These are phyloP conservation scores for Geotrichum bryndzae DNA, from an alignment of 1,139 yeast genomes.

Conservation along the genomic window DNA sequence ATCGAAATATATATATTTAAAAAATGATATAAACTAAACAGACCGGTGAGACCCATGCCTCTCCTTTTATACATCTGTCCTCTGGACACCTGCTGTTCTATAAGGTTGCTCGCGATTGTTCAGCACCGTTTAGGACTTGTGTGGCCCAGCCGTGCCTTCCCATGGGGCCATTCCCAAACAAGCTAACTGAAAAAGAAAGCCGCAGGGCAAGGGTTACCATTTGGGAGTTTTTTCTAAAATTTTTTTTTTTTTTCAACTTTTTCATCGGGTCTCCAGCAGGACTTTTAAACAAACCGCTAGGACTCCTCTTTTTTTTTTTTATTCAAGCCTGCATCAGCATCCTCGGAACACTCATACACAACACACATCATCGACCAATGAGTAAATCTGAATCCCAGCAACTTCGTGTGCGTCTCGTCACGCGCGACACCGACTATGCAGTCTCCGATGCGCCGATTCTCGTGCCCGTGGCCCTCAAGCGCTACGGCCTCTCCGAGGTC, in stretches of 20 bases:
- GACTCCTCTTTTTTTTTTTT: too few species aligned
- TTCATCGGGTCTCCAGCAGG: not conserved
- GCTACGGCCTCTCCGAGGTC: conserved; percentile 90
- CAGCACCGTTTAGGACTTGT: not conserved
- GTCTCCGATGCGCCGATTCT: conserved; percentile 69
- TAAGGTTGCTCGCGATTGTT: not conserved
- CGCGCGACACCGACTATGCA: conserved; percentile 74
- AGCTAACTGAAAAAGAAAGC: not conserved
- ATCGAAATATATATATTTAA: too few species aligned
- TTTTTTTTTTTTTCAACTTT: not conserved
- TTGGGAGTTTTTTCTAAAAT: conserved; percentile 1
- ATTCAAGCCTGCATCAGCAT: not conserved
- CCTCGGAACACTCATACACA: not conserved
- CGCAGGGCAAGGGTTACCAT: conserved; percentile 2
- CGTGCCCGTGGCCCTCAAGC: conserved; percentile 78
- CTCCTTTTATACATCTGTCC: not conserved
- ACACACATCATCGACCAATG: not conserved
- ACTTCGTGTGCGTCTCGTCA: conserved; percentile 74
- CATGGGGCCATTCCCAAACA: not conserved
- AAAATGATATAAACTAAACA: too few species aligned
- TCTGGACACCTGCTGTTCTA: not conserved
- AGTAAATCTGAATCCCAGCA: conserved; percentile 30
- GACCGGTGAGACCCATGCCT: too few species aligned
- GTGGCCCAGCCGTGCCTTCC: not conserved
- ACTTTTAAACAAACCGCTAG: not conserved